Base-by-base conservation (phyloP, 176 grass and related monocot species). In the Cenchrus purpureus region DNA sequence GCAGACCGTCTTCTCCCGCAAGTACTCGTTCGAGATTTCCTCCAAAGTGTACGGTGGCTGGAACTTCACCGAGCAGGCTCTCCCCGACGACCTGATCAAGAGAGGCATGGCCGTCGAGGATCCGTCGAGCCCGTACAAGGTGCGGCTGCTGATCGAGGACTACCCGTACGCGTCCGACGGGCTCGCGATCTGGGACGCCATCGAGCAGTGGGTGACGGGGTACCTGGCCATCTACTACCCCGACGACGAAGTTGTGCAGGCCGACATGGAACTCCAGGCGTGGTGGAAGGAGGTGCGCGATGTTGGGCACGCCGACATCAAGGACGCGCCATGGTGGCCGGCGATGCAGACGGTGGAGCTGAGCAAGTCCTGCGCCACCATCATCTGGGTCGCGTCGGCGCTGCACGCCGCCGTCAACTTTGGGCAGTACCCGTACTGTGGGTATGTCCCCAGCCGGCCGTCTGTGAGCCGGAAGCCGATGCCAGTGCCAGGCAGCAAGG, bases 371-470 rank as follows among this genome's bases (percentile, higher is more conserved):
- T 91, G 86, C 83, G 22, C 79, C 69, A 93, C 91, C 80, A 66
- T 98, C 73, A 70, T 98, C 86, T 98, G 95, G 95, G 87, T 87
- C 15, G 95, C 93, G 8, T 95, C 95, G 0, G 95, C 95, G 59
- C 86, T 98, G 42, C 95, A 98, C 80, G 95, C 95, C 0, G 69
- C 95, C 56, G 91, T 98, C 52, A 98, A 98, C 86, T 98, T 98
- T 52, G 95, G 93, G 12, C 95, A 95, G 91, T 98, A 85, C 76
- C 88, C 91, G 3, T 93, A 90, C 69, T 64, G 64, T 0, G 88
- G 87, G 1, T 89, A 87, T 84, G 87, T 73, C 60, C 87, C 87
- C 1, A 92, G 84, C 87, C 51, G 80, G 4, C 84, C 87, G 7
- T 89, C 91, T 6, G 45, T 87, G 6, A 92, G 91, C 67, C 83